phyloP scores from a whole-genome alignment of 2,329 filamentous ascomycete genomes.

The Plenodomus biglobosus region DNA sequence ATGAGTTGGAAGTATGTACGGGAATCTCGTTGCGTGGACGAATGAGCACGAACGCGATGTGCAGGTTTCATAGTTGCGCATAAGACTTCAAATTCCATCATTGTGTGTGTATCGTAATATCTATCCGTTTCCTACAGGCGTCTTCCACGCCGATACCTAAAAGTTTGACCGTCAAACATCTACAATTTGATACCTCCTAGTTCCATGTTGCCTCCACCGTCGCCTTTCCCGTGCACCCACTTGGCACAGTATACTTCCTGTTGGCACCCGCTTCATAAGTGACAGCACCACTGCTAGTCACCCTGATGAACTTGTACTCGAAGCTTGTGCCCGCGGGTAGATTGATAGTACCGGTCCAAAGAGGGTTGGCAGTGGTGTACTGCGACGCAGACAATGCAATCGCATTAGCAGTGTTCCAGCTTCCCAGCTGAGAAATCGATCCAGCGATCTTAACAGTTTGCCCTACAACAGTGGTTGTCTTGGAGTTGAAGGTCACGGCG shows the following conservation, averaged over 20 bases:
- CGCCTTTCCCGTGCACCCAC: conserved; percentile 18
- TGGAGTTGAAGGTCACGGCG: conserved; percentile 50
- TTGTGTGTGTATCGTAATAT: too few species aligned
- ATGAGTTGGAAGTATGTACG: too few species aligned
- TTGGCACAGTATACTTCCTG: conserved; percentile 43
- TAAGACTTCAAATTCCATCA: too few species aligned
- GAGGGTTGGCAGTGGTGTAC: conserved; percentile 49
- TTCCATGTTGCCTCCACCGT: conserved; percentile 29
- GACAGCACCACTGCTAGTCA: conserved; percentile 50
- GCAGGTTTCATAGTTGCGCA: too few species aligned
- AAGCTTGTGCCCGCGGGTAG: conserved; percentile 48
- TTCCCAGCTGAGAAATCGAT: conserved; percentile 48
- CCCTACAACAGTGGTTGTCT: conserved; percentile 51
- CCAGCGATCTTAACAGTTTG: conserved; percentile 54
- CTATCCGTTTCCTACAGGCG: too few species aligned
- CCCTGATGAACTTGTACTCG: conserved; percentile 52
- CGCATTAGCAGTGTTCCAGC: conserved; percentile 47
- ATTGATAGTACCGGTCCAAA: conserved; percentile 50
- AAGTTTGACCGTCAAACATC: too few species aligned
- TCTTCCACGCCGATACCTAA: too few species aligned
- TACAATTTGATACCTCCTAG: conserved; percentile 3
- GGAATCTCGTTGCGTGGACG: too few species aligned
- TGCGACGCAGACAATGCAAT: conserved; percentile 46
- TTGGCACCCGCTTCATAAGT: conserved; percentile 51
- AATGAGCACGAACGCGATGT: too few species aligned